These are phyloP conservation scores for Phoenix dactylifera DNA, from an alignment of 176 grass and related monocot genomes.

Conservation along the genomic window DNA sequence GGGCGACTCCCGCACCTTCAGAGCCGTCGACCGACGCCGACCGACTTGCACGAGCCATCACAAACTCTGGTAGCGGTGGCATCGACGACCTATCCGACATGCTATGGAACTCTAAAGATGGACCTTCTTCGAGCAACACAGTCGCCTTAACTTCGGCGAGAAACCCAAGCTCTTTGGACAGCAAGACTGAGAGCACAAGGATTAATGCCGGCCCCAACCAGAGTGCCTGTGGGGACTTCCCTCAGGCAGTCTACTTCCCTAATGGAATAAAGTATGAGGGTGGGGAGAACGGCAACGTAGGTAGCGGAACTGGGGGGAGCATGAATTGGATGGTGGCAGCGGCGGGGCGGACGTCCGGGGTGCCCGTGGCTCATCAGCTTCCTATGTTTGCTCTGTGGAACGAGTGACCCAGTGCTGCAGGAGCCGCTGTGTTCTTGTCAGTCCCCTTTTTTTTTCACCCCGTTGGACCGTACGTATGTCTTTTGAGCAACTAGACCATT, in stretches of 20 bases:
- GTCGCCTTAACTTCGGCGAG: background rate
- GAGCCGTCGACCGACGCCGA: background rate
- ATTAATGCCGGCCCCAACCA: background rate
- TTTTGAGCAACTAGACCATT: too few species aligned
- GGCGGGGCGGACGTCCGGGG: background rate
- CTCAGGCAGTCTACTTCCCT: slow-evolving; percentile 36
- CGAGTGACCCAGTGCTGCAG: slow-evolving; percentile 10
- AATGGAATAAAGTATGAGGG: slow-evolving; percentile 40
- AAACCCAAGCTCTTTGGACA: slow-evolving; percentile 10
- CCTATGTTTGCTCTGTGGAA: slow-evolving; percentile 54
- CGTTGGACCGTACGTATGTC: too few species aligned
- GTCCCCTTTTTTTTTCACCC: too few species aligned
- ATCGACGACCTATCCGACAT: background rate
- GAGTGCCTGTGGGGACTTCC: slow-evolving; percentile 34
- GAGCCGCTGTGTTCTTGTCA: too few species aligned
- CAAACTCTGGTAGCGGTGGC: background rate
- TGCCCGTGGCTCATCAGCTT: slow-evolving; percentile 22
- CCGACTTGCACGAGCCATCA: background rate
- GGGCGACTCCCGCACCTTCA: slow-evolving; percentile 1
- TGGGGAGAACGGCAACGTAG: slow-evolving; percentile 31
- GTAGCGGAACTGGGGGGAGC: background rate
- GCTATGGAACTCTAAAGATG: background rate
- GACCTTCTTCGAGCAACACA: background rate
- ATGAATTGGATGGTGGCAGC: slow-evolving; percentile 30
- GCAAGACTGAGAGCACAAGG: background rate